Base-by-base conservation (phyloP, 768 basidiomycete species). In the Leccinum imitatum region DNA sequence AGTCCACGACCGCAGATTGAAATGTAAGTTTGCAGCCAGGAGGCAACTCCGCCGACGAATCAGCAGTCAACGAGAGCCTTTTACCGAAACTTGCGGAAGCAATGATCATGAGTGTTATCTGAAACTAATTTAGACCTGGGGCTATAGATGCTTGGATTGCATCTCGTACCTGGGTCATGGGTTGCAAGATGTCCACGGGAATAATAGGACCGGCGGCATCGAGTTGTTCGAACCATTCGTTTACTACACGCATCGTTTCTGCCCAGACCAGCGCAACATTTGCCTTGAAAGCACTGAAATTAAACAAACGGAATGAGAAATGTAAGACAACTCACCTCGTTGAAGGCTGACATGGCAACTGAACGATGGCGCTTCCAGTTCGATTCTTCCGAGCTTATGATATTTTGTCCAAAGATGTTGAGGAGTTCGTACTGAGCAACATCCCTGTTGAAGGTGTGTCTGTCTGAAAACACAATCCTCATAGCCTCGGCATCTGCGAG, bases 231-330 rank as follows among this genome's bases (percentile, higher is more conserved):
- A 80, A 77, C 80, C 80, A 81, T 61, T 81, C 77, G 25, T 76
- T 63, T 8, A 76, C 59, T 2, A 80, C 67, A 33, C 74, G 75
- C 9, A 76, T 70, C 0, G 78, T 73, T 62, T 83, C 80, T 15
- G 69, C 65, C 82, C 82, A 83, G 5, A 80, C 81, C n/a, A 82
- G 70, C 6, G 78, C 76, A 57, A 78, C 73, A 37, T 82, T 80
- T 11, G 76, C 73, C 81, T 82, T 57, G 31, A 5, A 2, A 33
- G 14, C 2, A 39, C 7, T 2, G 31, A 37, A 0, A 27, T 65
- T 23, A 59, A 52, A 50, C 30, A n/a, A 25, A 57, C 6, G 8
- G 15, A 25, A 14, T 15, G 35, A 37, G 14, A 1, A 15, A 37
- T 35, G 17, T 44, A 19, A 25, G 11, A 31, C 15, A 15, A 51